Evolutionary conservation across 148 eudicot species (phyloP), one percentile per base, ranked within the genome.

Genomic region (Rhododendron kiyosumense): DNA sequence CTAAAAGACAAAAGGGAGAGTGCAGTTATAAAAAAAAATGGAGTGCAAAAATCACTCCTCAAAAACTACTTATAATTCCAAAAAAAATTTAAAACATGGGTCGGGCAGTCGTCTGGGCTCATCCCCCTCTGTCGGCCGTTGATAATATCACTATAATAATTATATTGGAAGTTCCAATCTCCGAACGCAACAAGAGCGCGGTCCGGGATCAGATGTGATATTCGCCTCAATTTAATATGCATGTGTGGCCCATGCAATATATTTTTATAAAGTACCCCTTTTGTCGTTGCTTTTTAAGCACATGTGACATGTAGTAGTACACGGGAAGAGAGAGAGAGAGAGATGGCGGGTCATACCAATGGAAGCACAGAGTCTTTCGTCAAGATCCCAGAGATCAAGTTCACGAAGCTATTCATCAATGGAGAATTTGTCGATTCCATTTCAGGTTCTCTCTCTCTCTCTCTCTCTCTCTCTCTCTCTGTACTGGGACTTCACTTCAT

Each of bases 371-470:
- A 41, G 54, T 67, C 38, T 82, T 51, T 77, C 3, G 38, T 49
- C 8, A 87, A 88, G 71, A 89, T 91, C 52, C 95, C 95, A 43
- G 87, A 93, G 20, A 89, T 96, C 5, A 96, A 94, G 92, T 96
- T 93, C 88, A 96, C 94, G 0, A 93, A 94, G 91, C 94, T 96
- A 65, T 96, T 96, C 91, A 96, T 96, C 87, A 93, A 96, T 88
- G 99, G 99, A 80, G 84, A 92, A 7, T 94, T 93, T 75, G 91
- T 94, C 28, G 98, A 96, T 78, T 91, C 99, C 34, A 20, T 94
- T 75, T 94, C 98, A 91, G 98, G 98, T 95, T 86, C 30, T 22
- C 84, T 10, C 30, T 38, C 11, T 8, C 9, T 8, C 26, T 22
- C 45, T 7, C 4, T 36, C 78, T 32, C 4, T 13, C 41, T 73